Conservation (phyloP, 306 rosid genomes). For the Cucurbita argyrosperma region DNA sequence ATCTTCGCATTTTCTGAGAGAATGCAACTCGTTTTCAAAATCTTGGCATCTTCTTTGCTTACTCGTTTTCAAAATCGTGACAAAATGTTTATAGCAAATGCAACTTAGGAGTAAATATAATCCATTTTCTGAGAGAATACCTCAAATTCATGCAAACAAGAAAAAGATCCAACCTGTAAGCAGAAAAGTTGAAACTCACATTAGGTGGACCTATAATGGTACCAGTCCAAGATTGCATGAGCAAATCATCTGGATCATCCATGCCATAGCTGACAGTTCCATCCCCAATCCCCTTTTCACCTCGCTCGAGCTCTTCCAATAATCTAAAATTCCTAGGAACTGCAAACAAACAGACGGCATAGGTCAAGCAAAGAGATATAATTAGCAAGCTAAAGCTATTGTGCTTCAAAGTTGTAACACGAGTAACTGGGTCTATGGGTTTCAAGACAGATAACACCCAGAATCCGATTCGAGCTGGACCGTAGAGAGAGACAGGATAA, state of each 20-base stretch:
- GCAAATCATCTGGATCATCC: conserved; percentile 96
- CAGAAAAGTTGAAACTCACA: conserved; percentile 28
- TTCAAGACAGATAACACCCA: background rate
- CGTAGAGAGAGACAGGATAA: background rate
- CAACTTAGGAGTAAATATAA: background rate
- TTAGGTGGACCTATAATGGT: conserved; percentile 92
- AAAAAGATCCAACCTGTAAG: background rate
- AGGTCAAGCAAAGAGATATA: background rate
- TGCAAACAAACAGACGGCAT: conserved; percentile 17
- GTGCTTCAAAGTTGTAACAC: background rate
- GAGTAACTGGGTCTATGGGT: background rate
- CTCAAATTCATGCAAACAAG: background rate
- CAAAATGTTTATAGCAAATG: background rate
- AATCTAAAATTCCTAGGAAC: conserved; percentile 93
- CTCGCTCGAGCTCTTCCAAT: conserved; percentile 96
- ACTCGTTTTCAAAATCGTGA: background rate
- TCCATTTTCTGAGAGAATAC: background rate
- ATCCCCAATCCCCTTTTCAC: conserved; percentile 95
- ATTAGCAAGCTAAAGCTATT: background rate
- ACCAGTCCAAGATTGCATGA: conserved; percentile 97
- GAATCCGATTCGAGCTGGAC: background rate
- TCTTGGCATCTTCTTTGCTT: background rate
- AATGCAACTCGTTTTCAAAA: too few relatives aligned
- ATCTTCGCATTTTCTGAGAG: too few relatives aligned
- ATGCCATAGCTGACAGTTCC: conserved; percentile 98